Base-by-base conservation (phyloP, 2,329 filamentous ascomycete genomes). In the Aspergillus sergii region DNA sequence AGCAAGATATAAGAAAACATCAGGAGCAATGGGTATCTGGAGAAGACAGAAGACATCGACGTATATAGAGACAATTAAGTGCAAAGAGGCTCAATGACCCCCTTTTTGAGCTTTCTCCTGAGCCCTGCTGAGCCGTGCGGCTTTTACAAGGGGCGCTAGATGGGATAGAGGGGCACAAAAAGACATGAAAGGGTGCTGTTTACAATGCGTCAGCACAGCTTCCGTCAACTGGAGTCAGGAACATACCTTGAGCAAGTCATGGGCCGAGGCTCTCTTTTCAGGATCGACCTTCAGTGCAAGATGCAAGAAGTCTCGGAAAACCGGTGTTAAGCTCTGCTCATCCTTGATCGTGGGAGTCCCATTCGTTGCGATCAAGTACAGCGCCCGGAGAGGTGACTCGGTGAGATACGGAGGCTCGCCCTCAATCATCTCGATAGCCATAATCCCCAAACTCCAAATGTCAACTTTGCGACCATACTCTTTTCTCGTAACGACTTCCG, bases 341-440 rank as follows among this genome's bases (percentile, higher is more conserved):
- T 97, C 93, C 81, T 98, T 98, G 80, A 99, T 96, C 59, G 90
- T 85, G 2, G 95, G 95, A 19, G 95, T 98, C 55, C 95, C 95
- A 74, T 97, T 97, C 39, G 95, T 98, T 59, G 95, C 95, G 77
- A 99, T 99, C 71, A 99, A 82, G 85, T 95, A 99, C 43, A 99
- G 85, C 1, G 95, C 95, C 64, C 94, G 89, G 28, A 99, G 85
- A 6, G 95, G 95, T 43, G 93, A 96, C 78, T 99, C 95, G 45
- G 94, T 98, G 63, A 99, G 84, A 76, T 98, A 99, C 28, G 95
- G 95, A 14, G 95, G 95, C 78, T 98, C 95, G 76, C 94, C 95
- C 81, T 98, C 95, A 68, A 99, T 97, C 95, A 99, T 99, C 80
- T 99, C 95, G 73, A 99, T 98, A 9, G 95, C 93, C 95, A 99